Base-by-base conservation (phyloP, 345 rosid genomes). In the Arabis alpina region DNA sequence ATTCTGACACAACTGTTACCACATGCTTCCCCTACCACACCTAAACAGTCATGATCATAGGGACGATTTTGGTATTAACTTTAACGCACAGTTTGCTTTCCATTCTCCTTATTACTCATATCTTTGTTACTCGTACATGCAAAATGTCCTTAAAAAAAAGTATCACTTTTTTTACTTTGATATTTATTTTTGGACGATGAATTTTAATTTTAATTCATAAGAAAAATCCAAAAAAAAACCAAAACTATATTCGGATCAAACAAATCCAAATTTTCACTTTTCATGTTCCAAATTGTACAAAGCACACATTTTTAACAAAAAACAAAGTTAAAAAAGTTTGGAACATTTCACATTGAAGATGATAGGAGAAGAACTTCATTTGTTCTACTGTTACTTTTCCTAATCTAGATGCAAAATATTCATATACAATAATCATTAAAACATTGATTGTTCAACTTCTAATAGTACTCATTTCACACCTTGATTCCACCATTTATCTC, bases 401-500 rank as follows among this genome's bases (percentile, higher is more conserved):
- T 25, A 44, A 63, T 54, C 39, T 62, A 44, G 42, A 54, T 24
- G 50, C 57, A 63, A 73, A 56, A 39, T 41, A 40, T 64, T 56
- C 57, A 45, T 64, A 71, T 28, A 23, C 12, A 15, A 39, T 11
- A 19, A 6, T 8, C 23, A 39, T 8, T 56, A 44, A 56, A 30
- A 39, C 55, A 43, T 15, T 37, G 57, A 55, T 54, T 64, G 52
- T 56, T 73, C 5, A 48, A 40, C 40, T 58, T 58, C 56, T 36
- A 59, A 10, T 5, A 41, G 3, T 7, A 58, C 10, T 27, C 16
- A 54, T 6, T 15, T 72, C 70, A 72, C 6, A 64, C 70, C 58
- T 72, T 64, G 48, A 63, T 55, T 55, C 63, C 67, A 66, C 55
- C 34, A 61, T 43, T 53, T 67, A 50, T 37, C 27, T 8, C 63